Percentiles rank a stretch among this genome's conserved stretches.
These are phyloP conservation scores for Solanum hybrid DNA, from an alignment of 305 asterid species.

Conservation along the genomic window DNA sequence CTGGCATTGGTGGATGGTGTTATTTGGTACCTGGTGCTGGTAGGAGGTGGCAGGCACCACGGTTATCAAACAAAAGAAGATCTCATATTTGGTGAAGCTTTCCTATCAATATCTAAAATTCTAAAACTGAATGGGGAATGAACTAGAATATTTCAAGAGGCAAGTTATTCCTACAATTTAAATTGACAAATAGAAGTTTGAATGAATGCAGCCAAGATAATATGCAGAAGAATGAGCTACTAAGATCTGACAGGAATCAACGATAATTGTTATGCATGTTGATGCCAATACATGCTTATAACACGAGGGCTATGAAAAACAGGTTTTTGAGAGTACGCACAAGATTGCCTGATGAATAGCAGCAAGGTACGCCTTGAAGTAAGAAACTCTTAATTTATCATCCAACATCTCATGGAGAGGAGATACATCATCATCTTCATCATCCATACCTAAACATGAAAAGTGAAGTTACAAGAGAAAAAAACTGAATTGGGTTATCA, in stretches of 20 bases:
- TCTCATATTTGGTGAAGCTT: background rate
- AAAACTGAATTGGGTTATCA: background rate
- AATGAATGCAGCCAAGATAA: background rate
- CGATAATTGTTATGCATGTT: background rate
- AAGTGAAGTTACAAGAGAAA: background rate
- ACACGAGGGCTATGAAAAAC: background rate
- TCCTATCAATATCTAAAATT: background rate
- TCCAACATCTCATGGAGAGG: conserved; percentile 38
- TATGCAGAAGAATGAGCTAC: background rate
- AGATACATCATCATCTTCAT: conserved; percentile 24
- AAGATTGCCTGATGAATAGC: conserved; percentile 42
- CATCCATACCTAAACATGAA: conserved; percentile 38
- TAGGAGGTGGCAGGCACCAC: background rate
- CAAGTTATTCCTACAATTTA: background rate
- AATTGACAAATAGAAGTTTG: background rate
- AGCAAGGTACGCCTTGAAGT: conserved; percentile 43
- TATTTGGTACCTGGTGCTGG: background rate
- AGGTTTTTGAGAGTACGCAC: conserved; percentile 16
- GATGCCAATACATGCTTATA: background rate
- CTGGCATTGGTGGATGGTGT: fast-evolving
- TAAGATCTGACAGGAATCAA: background rate
- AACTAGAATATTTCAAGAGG: background rate
- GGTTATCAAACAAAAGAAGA: background rate
- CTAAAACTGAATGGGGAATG: background rate
- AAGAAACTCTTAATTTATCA: conserved; percentile 37